Evolutionary conservation across 495 filamentous ascomycete species (phyloP).

Genomic region (Trichodelitschia bisporula): DNA sequence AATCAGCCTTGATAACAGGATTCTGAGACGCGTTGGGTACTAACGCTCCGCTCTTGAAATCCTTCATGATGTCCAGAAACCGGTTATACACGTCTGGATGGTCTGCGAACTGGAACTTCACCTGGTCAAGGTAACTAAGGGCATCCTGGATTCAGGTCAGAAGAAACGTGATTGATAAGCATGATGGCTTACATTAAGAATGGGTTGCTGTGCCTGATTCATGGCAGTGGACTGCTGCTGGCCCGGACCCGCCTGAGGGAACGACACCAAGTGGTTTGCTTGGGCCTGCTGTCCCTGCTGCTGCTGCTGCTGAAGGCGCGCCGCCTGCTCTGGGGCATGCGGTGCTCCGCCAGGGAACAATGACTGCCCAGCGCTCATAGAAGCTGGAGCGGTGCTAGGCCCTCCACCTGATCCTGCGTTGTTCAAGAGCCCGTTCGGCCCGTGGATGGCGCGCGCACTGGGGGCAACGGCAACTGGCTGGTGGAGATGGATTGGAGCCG

Average conservation of each 20-base stretch:
- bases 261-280: constrained; percentile 12
- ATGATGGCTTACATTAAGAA: constrained; percentile 49
- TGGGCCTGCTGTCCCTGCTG: constrained; percentile 10
- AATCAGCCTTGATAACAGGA: constrained; percentile 1
- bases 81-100: constrained; percentile 96
- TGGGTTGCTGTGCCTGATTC: constrained; percentile 68
- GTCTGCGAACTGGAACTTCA: constrained; percentile 93
- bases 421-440: constrained; percentile 63
- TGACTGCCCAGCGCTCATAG: constrained; percentile 37
- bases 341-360: constrained; percentile 29
- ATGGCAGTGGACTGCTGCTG: constrained; percentile 9
- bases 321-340: constrained; percentile 21
- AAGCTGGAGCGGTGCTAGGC: constrained; percentile 15
- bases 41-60: constrained; percentile 95
- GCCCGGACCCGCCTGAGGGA: constrained; percentile 11
- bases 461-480: constrained; percentile 50
- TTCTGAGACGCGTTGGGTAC: constrained; percentile 14
- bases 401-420: constrained; percentile 26
- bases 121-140: constrained; percentile 90
- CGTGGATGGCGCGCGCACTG: constrained; percentile 49
- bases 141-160: constrained; percentile 42
- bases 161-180: constrained; percentile 1
- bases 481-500: constrained; percentile 64
- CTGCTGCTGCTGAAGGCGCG: constrained; percentile 23
- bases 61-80: constrained; percentile 99